Base-by-base conservation (phyloP, 495 filamentous ascomycete species). In the Penicillium odoratum region DNA sequence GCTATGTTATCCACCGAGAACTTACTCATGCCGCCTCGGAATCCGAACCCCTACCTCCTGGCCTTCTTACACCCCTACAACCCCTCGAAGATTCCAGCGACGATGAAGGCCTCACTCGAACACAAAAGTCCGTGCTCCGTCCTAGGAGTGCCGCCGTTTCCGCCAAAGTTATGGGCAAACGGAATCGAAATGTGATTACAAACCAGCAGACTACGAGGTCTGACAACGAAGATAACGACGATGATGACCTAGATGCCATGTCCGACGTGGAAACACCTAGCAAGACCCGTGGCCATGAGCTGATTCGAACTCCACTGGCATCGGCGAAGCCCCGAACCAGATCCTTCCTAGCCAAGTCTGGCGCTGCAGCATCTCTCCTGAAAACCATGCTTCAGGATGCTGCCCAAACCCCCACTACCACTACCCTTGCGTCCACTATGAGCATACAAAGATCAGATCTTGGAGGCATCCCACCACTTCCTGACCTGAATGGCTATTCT, bases 111-210 rank as follows among this genome's bases (percentile, higher is more conserved):
- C 66, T 73, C 3, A 65, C 61, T 11, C 70, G 72, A 10, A 73
- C 71, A 26, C 73, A 75, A 44, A 81, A 79, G 57, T 85, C 83
- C 5, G 76, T 82, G 3, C 65, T 84, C 4, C 76, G 80, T 33
- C 83, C 83, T 3, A 83, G 76, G 47, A 68, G 70, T 51, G 53
- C 62, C 36, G 65, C 70, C 1, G 56, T 75, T 18, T 76, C 76
- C 11, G 61, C 61, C 6, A 79, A 76, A 53, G 62, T 79, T 61
- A 72, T 75, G 36, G 69, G 77, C 63, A 69, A 80, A 70, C 67
- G 84, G 73, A 74, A 80, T 62, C 61, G 81, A 65, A 70, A 68
- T 58, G 60, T 53, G 52, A 43, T 44, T 46, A 64, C 68, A 55
- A 63, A 68, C 18, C 71, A 72, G 25, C 52, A 69, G n/a, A 64